Evolutionary conservation across 345 rosid species (phyloP).

Genomic region (Diplotaxis tenuifolia): DNA sequence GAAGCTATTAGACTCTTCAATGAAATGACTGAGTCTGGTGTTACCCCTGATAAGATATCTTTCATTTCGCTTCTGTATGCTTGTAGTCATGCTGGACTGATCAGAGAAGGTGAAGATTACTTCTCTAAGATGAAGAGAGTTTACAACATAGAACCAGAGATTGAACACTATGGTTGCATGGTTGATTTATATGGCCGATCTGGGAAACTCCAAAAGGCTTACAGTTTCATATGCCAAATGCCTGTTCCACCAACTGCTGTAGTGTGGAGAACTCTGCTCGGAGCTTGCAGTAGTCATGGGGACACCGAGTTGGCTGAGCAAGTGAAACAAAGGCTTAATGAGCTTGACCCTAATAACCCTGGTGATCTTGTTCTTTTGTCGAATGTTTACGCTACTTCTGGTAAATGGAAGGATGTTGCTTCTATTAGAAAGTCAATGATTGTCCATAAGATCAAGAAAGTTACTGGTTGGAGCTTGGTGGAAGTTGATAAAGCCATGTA

Average conservation of each 20-base stretch:
- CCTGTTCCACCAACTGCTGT: conserved; percentile 48
- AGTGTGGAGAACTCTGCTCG: conserved; percentile 56
- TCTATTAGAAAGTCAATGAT: conserved; percentile 41
- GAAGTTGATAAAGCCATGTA: conserved; percentile 38
- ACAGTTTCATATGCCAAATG: conserved; percentile 47
- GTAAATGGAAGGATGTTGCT: conserved; percentile 61
- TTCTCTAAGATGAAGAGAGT: conserved; percentile 44
- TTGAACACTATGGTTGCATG: conserved; percentile 64
- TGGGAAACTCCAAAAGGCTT: conserved; percentile 49
- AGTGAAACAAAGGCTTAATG: conserved; percentile 47
- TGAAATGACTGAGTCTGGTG: conserved; percentile 38
- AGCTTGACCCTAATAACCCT: conserved; percentile 44
- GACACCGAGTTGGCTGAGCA: conserved; percentile 53
- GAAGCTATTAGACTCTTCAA: conserved; percentile 49
- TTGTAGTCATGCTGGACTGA: conserved; percentile 70
- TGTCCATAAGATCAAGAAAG: conserved; percentile 42
- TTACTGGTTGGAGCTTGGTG: conserved; percentile 53
- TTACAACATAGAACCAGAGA: conserved; percentile 42
- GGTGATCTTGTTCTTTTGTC: conserved; percentile 58
- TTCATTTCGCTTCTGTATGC: conserved; percentile 57
- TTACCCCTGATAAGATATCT: conserved; percentile 51
- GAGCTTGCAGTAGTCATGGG: conserved; percentile 57
- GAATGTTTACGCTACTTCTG: conserved; percentile 47
- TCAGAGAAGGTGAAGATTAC: conserved; percentile 47
- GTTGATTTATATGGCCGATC: conserved; percentile 58